Base-by-base conservation (phyloP, 2,329 filamentous ascomycete genomes). In the Tolypocladium tropicale region DNA sequence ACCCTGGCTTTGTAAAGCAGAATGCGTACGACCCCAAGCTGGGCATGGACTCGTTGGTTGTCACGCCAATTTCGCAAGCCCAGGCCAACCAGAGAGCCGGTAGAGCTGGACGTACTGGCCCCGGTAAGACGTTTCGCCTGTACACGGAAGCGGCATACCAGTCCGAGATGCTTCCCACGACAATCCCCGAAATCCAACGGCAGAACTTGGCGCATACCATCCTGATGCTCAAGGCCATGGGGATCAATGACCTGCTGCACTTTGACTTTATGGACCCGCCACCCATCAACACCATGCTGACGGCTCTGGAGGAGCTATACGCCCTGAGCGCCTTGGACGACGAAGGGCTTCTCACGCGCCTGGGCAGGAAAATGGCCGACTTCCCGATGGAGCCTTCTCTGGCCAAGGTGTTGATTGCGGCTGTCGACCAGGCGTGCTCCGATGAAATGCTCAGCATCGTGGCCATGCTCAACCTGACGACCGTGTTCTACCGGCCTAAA, bases 231-330 rank as follows among this genome's bases (percentile, higher is more conserved):
- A 99, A 99, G 70, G 94, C 94, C 0, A 97, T 99, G 91, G 94
- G 95, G 3, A 97, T 99, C 71, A 97, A 99, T 67, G 94, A 99
- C 67, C 78, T 99, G 1, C 79, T 99, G 14, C 91, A 95, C 67
- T 99, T 99, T 66, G 93, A 97, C 72, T 99, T 99, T 65, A 97
- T 99, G 93, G 94, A 99, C 65, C 92, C 94, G 0, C 94, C 94
- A 0, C 94, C 94, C 0, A 94, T 94, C 33, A 96, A 97, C 66
- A 97, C 94, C 14, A 96, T 97, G 90, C 81, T 99, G 60, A 95
- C 91, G 53, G 94, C 94, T 0, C 77, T 99, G 4, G 95, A 99
- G 72, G 94, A 97, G 68, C 78, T 99, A 0, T 99, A 99, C 67
- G 90, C 91, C 0, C 77, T 99, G 12, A 90, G 88, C 4, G 93